Evolutionary conservation across 1,139 yeast species (phyloP).

Genomic region (Pichia sp.): DNA sequence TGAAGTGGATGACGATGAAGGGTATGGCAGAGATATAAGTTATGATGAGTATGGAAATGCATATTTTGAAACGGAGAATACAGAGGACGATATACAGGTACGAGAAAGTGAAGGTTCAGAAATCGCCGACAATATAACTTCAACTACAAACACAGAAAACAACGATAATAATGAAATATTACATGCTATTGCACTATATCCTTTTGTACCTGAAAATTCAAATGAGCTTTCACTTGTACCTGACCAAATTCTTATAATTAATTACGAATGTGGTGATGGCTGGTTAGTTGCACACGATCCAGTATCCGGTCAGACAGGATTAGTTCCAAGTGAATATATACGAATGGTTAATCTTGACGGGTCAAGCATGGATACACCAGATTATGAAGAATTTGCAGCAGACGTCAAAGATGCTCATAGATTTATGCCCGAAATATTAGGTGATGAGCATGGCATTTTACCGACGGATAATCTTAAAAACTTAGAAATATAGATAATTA

Average conservation of each 20-base stretch:
- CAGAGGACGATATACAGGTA: background rate
- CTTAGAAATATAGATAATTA: constrained; percentile 3
- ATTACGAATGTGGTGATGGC: constrained; percentile 94
- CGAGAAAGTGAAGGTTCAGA: background rate
- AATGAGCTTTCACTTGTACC: constrained; percentile 75
- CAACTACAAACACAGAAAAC: background rate
- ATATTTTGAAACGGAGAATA: background rate
- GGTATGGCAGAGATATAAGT: background rate
- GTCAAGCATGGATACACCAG: background rate
- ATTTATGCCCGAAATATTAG: constrained; percentile 13
- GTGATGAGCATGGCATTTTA: constrained; percentile 35
- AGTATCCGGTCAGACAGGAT: constrained; percentile 72
- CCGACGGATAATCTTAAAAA: constrained; percentile 1
- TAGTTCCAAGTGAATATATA: constrained; percentile 94
- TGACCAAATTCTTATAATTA: constrained; percentile 81
- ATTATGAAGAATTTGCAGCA: constrained; percentile 9
- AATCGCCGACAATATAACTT: too few species aligned
- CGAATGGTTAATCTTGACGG: constrained; percentile 36
- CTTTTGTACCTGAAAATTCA: constrained; percentile 87
- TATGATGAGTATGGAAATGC: background rate
- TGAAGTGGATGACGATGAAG: constrained; percentile 18
- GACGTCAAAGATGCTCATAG: constrained; percentile 13
- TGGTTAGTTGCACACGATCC: constrained; percentile 95
- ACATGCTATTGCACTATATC: constrained; percentile 65
- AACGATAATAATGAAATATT: constrained; percentile 23